Percentiles rank a stretch among this genome's conserved stretches.
Conservation (phyloP, 1,139 yeast species). For the Entelexis paramagnoliae region DNA sequence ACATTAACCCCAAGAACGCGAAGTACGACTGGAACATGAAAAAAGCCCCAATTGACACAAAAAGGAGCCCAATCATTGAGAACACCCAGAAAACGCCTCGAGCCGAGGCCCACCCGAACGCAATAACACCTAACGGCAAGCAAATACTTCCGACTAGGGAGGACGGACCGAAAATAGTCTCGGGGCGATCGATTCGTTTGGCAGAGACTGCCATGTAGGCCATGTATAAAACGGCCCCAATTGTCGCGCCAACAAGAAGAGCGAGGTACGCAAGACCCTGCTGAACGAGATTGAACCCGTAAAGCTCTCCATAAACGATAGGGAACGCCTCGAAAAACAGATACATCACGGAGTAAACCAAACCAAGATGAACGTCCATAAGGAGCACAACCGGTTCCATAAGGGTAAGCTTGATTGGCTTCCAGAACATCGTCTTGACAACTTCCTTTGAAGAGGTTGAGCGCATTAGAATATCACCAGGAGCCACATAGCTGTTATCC, state of each 20-base stretch:
- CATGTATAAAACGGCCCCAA: constrained; percentile 23
- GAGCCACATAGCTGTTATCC: constrained; percentile 29
- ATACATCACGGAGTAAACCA: constrained; percentile 46
- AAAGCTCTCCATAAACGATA: constrained; percentile 39
- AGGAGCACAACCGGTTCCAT: constrained; percentile 32
- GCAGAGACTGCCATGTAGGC: constrained; percentile 7
- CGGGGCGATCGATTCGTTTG: constrained; percentile 3
- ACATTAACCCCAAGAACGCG: constrained; percentile 60
- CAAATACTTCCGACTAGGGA: constrained; percentile 9
- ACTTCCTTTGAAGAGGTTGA: constrained; percentile 7
- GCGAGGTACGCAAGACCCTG: constrained; percentile 42
- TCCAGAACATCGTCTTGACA: constrained; percentile 40
- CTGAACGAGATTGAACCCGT: constrained; percentile 42
- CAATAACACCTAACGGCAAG: constrained; percentile 13
- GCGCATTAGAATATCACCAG: constrained; percentile 22
- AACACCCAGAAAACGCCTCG: constrained; percentile 63
- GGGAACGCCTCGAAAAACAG: constrained; percentile 57
- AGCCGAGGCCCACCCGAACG: constrained; percentile 63
- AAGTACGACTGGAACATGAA: constrained; percentile 63
- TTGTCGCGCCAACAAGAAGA: constrained; percentile 38
- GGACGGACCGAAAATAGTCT: constrained; percentile 19
- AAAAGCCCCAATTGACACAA: constrained; percentile 66
- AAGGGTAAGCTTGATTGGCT: constrained; percentile 35
- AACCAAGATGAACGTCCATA: constrained; percentile 41
- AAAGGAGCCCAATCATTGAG: constrained; percentile 63